Evolutionary conservation across 202 grass and related monocot species (phyloP).

Genomic region (Digitaria exilis): DNA sequence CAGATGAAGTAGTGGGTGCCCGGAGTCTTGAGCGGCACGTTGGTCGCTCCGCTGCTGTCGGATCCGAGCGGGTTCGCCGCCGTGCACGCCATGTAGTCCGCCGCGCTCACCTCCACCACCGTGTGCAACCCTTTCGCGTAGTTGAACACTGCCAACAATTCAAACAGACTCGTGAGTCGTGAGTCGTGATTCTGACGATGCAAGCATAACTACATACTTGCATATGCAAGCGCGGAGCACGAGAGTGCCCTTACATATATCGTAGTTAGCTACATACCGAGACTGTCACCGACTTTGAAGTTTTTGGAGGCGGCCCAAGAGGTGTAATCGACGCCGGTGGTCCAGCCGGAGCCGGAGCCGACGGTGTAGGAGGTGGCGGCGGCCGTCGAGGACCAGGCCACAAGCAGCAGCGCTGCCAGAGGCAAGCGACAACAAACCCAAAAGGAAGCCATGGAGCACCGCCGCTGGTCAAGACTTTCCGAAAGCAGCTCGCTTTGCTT

Average conservation of each 20-base stretch:
- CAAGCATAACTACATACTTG: neutral
- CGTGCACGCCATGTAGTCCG: conserved; percentile 78
- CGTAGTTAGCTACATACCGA: too few relatives aligned
- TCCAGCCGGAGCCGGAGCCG: conserved; percentile 80
- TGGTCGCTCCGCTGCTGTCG: conserved; percentile 66
- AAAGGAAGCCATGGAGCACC: conserved; percentile 26
- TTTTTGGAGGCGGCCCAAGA: conserved; percentile 57
- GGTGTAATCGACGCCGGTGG: conserved; percentile 62
- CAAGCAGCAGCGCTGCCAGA: conserved; percentile 50
- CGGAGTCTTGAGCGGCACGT: conserved; percentile 52
- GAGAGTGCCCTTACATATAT: too few relatives aligned
- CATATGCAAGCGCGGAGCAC: too few relatives aligned
- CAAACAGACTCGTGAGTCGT: neutral
- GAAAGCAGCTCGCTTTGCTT: neutral
- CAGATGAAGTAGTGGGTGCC: conserved; percentile 87
- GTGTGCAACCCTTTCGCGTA: conserved; percentile 62
- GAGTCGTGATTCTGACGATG: neutral
- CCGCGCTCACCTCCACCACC: conserved; percentile 63
- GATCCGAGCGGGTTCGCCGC: conserved; percentile 57
- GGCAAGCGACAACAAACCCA: conserved; percentile 13
- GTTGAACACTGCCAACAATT: conserved; percentile 53
- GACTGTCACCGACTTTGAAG: conserved; percentile 64
- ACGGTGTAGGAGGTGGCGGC: conserved; percentile 71
- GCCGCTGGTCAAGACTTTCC: neutral
- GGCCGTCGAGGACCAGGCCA: conserved; percentile 7